phyloP scores from a whole-genome alignment of 129 eudicot genomes.

The Pulicaria dysenterica region DNA sequence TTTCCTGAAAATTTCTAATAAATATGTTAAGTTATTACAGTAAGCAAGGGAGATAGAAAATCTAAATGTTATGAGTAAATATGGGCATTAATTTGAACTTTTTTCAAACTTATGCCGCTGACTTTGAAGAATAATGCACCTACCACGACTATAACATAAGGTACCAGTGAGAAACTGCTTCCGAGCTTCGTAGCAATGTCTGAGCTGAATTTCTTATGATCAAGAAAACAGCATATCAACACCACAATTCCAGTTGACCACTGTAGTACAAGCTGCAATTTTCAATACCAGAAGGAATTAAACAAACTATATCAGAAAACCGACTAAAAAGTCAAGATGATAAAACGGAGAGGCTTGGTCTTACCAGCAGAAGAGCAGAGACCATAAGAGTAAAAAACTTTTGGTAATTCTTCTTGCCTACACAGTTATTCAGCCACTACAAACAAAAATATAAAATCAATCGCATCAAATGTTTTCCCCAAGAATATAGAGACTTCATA shows the following conservation, averaged over 20 bases:
- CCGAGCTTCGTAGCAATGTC: conserved; percentile 86
- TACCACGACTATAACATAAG: conserved; percentile 93
- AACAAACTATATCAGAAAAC: conserved; percentile 29
- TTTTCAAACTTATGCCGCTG: neutral
- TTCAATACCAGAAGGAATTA: conserved; percentile 52
- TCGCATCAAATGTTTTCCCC: conserved; percentile 14
- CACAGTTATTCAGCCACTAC: conserved; percentile 95
- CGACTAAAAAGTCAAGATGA: no score
- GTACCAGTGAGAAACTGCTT: conserved; percentile 90
- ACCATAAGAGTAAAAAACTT: conserved; percentile 91
- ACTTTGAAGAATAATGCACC: conserved; percentile 33
- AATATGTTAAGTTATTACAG: neutral
- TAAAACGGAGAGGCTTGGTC: no score
- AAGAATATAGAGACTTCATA: neutral
- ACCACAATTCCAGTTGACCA: conserved; percentile 99
- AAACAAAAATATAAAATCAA: conserved; percentile 8
- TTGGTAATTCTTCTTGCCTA: conserved; percentile 88
- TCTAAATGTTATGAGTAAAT: neutral
- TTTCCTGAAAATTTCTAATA: neutral
- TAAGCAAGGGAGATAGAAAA: neutral
- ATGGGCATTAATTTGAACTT: neutral
- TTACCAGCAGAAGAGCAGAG: no score
- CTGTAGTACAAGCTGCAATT: conserved; percentile 93
- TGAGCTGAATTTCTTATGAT: conserved; percentile 54
- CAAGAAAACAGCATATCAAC: conserved; percentile 81